Conservation (phyloP, 148 eudicot genomes). For the Vaccinium macrocarpon region DNA sequence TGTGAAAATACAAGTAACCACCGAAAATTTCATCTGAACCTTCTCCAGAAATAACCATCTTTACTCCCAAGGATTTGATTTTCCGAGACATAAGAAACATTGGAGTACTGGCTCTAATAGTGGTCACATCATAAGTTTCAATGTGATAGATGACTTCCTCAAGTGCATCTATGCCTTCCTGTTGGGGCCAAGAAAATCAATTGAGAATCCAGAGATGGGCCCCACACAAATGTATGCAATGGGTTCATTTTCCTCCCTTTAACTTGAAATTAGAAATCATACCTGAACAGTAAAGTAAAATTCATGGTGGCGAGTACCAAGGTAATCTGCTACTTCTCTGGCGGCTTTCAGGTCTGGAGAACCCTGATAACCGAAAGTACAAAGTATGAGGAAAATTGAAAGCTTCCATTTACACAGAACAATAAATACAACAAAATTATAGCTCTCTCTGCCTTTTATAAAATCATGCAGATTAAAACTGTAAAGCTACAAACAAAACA, state of each 20-base stretch:
- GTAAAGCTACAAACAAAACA: not conserved
- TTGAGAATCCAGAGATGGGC: not conserved
- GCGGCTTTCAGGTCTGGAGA: conserved; percentile 97
- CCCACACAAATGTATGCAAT: not conserved
- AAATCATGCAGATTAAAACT: not conserved
- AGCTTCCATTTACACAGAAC: not conserved
- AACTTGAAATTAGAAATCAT: conserved; percentile 7
- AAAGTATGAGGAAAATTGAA: not conserved
- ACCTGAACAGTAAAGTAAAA: conserved; percentile 95
- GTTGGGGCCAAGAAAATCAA: conserved; percentile 21
- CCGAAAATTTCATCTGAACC: conserved; percentile 99
- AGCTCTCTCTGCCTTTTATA: not conserved
- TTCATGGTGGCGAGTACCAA: conserved; percentile 94
- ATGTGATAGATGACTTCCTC: conserved; percentile 94
- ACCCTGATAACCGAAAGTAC: conserved; percentile 48
- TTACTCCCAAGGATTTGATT: conserved; percentile 92
- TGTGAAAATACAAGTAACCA: conserved; percentile 93
- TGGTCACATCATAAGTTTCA: conserved; percentile 96
- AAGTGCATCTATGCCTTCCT: conserved; percentile 97
- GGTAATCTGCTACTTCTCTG: conserved; percentile 90
- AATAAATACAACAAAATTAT: not conserved
- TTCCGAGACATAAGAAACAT: conserved; percentile 98
- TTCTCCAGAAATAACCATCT: conserved; percentile 98
- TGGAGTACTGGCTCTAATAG: conserved; percentile 93
- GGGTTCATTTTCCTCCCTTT: not conserved